Base-by-base conservation (phyloP, 73 alveolate species). In the Stentor roeselii region DNA sequence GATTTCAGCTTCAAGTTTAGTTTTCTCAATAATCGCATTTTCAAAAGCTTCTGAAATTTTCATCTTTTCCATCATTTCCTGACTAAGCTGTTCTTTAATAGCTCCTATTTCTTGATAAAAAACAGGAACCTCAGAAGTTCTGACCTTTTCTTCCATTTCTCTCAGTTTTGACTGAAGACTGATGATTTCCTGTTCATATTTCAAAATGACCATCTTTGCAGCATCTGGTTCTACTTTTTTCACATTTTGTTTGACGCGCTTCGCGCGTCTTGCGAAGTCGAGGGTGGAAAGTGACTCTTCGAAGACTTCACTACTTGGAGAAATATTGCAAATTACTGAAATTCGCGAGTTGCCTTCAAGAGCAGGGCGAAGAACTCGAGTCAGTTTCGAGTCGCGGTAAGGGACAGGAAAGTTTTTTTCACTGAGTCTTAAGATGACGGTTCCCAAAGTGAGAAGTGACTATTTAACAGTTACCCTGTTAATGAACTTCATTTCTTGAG, bases 351-450 rank as follows among this genome's bases (percentile, higher is more conserved):
- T 41, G n/a, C 84, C 84, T 0, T 15, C 27, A 36, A 76, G 37
- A 21, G 84, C 76, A n/a, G 30, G 60, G 1, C 31, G 30, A 1
- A 76, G 85, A n/a, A 76, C 60, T 2, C 84, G 32, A 21, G 84
- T 76, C 76, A 76, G 78, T 41, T 76, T 76, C 21, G 41, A n/a
- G 39, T 76, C 84, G n/a, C 84, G 32, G 2, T 76, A 76, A 61
- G 82, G 82, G 6, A 35, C 27, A 61, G 67, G 67, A 11, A 21
- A 50, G 21, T 50, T 50, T 50, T 50, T 50, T 11, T 50, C 67
- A 50, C 67, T 50, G 21, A 50, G 67, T 50, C 67, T 50, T 21
- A 50, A 11, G 21, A 50, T 50, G 6, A 50, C 67, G 21, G 67
- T 50, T 11, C 67, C 67, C 21, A 50, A 50, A 11, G 67, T 50